These are phyloP conservation scores for Colletotrichum navitas DNA, from an alignment of 2,329 filamentous ascomycete genomes.

Conservation along the genomic window DNA sequence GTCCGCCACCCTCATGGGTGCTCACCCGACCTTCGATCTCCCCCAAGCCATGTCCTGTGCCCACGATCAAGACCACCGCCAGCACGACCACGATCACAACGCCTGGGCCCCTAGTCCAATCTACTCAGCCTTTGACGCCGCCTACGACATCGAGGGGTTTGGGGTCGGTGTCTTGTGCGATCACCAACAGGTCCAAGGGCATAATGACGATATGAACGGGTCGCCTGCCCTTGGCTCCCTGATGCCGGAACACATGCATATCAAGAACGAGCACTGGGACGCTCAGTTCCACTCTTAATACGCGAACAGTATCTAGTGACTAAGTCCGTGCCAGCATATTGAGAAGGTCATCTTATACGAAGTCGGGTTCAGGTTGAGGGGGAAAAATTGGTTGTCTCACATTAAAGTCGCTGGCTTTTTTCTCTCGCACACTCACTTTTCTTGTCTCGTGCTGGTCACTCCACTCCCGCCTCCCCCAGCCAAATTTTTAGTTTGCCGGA, in stretches of 20 bases:
- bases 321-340: neutral
- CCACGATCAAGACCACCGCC: slow-evolving; percentile 49
- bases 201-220: slow-evolving; percentile 45
- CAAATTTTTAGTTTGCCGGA: slow-evolving; percentile 18
- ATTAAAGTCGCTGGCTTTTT: slow-evolving; percentile 10
- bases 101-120: slow-evolving; percentile 51
- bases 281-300: slow-evolving; percentile 37
- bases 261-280: slow-evolving; percentile 55
- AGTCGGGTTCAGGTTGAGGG: slow-evolving; percentile 21
- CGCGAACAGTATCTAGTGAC: neutral
- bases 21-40: slow-evolving; percentile 49
- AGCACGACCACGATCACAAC: slow-evolving; percentile 47
- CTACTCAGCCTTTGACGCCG: slow-evolving; percentile 56
- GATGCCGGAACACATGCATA: slow-evolving; percentile 47
- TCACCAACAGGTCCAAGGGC: slow-evolving; percentile 49
- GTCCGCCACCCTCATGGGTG: slow-evolving; percentile 49
- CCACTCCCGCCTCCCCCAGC: slow-evolving; percentile 6
- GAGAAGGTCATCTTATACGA: slow-evolving; percentile 20
- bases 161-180: slow-evolving; percentile 51
- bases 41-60: slow-evolving; percentile 42
- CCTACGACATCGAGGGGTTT: slow-evolving; percentile 54
- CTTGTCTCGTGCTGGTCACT: slow-evolving; percentile 39
- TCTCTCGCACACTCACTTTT: neutral
- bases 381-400: slow-evolving; percentile 18
- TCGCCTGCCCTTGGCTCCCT: slow-evolving; percentile 45